Evolutionary conservation across 441 rosid species (phyloP), one percentile per base, ranked within the genome.

Genomic region (Cnidoscolus chayamansa): DNA sequence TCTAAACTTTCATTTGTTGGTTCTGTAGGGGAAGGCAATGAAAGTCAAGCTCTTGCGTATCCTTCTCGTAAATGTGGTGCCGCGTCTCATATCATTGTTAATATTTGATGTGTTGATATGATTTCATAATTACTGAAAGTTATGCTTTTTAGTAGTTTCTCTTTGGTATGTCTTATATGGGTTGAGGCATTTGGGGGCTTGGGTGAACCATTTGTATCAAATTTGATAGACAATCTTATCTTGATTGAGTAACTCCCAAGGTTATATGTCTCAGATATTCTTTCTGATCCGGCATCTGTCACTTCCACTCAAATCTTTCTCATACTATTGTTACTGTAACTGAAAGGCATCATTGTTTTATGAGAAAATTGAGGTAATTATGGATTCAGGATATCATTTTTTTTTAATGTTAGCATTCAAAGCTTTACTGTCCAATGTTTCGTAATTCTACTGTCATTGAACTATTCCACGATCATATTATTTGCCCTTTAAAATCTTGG

Each of bases 31-130:
- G 70, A 75, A 72, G 62, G 71, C 51, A n/a, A 90, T 91, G 98
- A 90, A 84, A 86, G 94, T 93, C 72, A 90, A 91, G 83, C 75
- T 91, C 69, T 80, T 93, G 80, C 91, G 92, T 93, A 93, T 93
- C 97, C 94, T 88, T 81, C 62, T 70, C 63, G 35, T 67, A 43
- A 20, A 51, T 51, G 53, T 67, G 60, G 25, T 35, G 40, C 50
- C 51, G 4, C 31, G 10, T n/a, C 16, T 51, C 32, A 9, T 20
- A 25, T 30, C 5, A 12, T 15, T 13, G 2, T 3, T 57, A 40
- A 5, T 35, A 35, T 5, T 31, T 43, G 12, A n/a, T 67, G 15
- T 9, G 37, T 40, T 10, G 13, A 53, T 49, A 32, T 35, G 37
- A 13, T 13, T 50, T 43, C 43, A 57, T 16, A 32, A 47, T 55